These are phyloP conservation scores for Chrysoporthe austroafricana DNA, from an alignment of 2,329 filamentous ascomycete species.

Conservation along the genomic window DNA sequence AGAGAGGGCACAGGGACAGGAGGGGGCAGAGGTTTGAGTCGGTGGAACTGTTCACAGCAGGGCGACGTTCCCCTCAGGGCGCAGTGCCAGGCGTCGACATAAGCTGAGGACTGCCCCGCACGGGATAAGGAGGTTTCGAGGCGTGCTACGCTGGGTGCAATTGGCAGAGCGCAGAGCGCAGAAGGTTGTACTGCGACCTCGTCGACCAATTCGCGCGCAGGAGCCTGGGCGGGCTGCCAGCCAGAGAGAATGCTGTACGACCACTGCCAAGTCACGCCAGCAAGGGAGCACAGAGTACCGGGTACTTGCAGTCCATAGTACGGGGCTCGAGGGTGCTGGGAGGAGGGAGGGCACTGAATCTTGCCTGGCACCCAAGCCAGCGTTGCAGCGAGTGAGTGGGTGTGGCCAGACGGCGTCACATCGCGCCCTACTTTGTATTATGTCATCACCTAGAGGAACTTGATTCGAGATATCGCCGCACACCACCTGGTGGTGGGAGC, in stretches of 20 bases:
- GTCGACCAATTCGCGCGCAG: not conserved
- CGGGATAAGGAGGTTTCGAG: not conserved
- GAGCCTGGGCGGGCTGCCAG: not conserved
- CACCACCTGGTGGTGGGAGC: too few relatives aligned
- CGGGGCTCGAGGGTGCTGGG: too few relatives aligned
- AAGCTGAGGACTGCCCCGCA: not conserved
- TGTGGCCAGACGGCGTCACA: not conserved
- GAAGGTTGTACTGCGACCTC: too few relatives aligned
- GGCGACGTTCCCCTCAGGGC: not conserved
- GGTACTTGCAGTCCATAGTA: not conserved
- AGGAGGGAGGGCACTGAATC: too few relatives aligned
- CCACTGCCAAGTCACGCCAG: not conserved
- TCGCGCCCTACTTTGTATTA: not conserved
- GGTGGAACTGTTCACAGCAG: constrained; percentile 15
- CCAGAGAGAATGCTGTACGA: not conserved
- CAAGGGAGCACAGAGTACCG: not conserved
- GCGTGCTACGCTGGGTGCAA: too few relatives aligned
- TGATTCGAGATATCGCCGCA: too few relatives aligned
- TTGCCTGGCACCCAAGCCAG: too few relatives aligned
- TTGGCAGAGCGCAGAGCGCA: too few relatives aligned
- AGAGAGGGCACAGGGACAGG: not conserved
- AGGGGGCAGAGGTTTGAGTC: not conserved
- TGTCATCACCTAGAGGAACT: not conserved
- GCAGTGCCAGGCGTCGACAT: not conserved
- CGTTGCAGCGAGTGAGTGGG: too few relatives aligned